Percentiles rank a stretch among this genome's conserved stretches.
phyloP scores from a whole-genome alignment of 164 flowering plant genomes.

The Santalum album region DNA sequence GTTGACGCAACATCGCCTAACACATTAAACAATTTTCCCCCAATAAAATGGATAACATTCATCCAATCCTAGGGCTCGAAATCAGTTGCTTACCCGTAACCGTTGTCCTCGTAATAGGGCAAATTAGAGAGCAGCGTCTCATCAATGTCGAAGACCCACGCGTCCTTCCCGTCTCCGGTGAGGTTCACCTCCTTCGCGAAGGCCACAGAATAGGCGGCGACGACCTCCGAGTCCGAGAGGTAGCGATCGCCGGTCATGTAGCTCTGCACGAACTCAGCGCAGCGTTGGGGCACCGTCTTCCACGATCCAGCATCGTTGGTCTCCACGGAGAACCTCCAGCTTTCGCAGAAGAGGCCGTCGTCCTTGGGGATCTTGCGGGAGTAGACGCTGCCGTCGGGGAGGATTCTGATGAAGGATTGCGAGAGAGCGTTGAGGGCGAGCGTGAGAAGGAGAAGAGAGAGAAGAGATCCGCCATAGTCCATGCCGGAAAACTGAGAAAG shows the following conservation, averaged over 20 bases:
- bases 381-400: neutral
- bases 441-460: conserved; percentile 6
- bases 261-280: conserved; percentile 35
- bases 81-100: conserved; percentile 48
- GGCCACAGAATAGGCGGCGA: conserved; percentile 28
- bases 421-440: conserved; percentile 8
- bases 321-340: conserved; percentile 80
- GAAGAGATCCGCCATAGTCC: conserved; percentile 11
- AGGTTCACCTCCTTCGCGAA: conserved; percentile 38
- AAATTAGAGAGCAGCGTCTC: conserved; percentile 74
- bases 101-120: conserved; percentile 49
- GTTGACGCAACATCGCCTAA: no score
- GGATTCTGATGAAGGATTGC: conserved; percentile 19
- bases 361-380: conserved; percentile 6
- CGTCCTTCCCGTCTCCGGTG: conserved; percentile 59
- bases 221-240: conserved; percentile 44
- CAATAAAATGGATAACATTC: no score
- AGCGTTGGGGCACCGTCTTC: conserved; percentile 40
- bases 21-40: no score
- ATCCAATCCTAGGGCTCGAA: no score
- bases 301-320: conserved; percentile 67
- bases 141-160: conserved; percentile 88
- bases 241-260: conserved; percentile 60
- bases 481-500: conserved; percentile 9
- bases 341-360: conserved; percentile 44